Evolutionary conservation across 495 filamentous ascomycete genomes (phyloP).

Genomic region (Bacidia rubella): DNA sequence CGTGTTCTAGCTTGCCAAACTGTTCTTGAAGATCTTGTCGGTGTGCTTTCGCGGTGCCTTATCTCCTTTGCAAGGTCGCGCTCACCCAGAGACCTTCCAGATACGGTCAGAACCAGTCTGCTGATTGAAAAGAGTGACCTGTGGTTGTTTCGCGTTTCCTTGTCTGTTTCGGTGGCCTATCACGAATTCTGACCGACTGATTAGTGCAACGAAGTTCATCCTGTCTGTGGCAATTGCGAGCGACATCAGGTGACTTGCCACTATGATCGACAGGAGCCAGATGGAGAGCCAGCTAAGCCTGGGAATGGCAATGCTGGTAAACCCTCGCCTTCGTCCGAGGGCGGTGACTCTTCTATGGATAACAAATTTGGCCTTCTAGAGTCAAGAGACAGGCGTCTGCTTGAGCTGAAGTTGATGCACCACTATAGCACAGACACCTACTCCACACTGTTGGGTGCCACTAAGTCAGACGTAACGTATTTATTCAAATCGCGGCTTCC

Average conservation of each 20-base stretch:
- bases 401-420: slow-evolving; percentile 25
- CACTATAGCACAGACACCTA: slow-evolving; percentile 22
- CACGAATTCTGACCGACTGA: neutral
- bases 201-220: slow-evolving; percentile 30
- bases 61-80: too few species aligned
- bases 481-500: slow-evolving; percentile 22
- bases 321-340: slow-evolving; percentile 4
- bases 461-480: slow-evolving; percentile 1
- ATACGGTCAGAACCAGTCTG: too few species aligned
- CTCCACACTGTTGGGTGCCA: slow-evolving; percentile 11
- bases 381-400: slow-evolving; percentile 21
- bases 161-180: too few species aligned
- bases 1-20: too few species aligned
- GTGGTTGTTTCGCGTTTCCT: too few species aligned
- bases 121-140: too few species aligned
- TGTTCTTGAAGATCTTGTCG: too few species aligned
- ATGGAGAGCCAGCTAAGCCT: neutral
- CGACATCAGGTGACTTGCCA: slow-evolving; percentile 25
- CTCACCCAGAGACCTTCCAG: too few species aligned
- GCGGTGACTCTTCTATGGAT: neutral
- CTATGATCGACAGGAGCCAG: slow-evolving; percentile 13
- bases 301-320: slow-evolving; percentile 6
- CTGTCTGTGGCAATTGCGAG: slow-evolving; percentile 25
- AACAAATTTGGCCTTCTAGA: slow-evolving; percentile 16
- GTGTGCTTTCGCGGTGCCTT: too few species aligned